These are phyloP conservation scores for Ligustrum vulgare DNA, from an alignment of 257 asterid genomes.

Conservation along the genomic window DNA sequence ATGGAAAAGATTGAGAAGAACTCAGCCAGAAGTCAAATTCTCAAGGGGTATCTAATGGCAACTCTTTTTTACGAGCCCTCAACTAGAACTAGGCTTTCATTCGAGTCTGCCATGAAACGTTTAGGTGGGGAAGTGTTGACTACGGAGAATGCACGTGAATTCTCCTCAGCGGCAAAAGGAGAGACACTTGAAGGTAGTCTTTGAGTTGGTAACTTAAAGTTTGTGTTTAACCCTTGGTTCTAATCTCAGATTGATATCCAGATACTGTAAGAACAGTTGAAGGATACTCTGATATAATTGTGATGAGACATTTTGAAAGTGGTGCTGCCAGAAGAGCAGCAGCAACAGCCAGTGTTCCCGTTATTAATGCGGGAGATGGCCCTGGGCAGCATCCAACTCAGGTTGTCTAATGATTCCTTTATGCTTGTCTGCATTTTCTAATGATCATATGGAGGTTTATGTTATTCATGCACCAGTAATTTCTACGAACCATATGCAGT, in stretches of 20 bases:
- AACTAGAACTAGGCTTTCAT: conserved; percentile 91
- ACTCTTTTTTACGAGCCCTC: conserved; percentile 94
- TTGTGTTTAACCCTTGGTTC: background rate
- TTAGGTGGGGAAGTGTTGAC: conserved; percentile 86
- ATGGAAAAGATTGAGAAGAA: conserved; percentile 89
- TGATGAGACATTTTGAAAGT: conserved; percentile 96
- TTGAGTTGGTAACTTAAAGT: conserved; percentile 5
- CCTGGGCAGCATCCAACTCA: conserved; percentile 98
- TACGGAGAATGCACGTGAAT: conserved; percentile 91
- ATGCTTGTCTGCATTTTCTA: no score
- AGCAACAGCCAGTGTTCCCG: conserved; percentile 68
- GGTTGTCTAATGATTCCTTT: conserved; percentile 34
- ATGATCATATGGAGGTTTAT: no score
- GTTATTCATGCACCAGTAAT: no score
- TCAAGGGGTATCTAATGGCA: conserved; percentile 87
- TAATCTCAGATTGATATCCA: conserved; percentile 30
- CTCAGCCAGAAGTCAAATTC: conserved; percentile 62
- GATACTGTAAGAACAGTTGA: conserved; percentile 89
- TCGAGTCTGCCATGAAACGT: conserved; percentile 96
- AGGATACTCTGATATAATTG: conserved; percentile 87
- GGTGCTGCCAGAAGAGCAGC: conserved; percentile 97
- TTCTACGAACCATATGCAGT: no score
- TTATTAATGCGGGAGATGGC: conserved; percentile 97
- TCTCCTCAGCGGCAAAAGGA: conserved; percentile 96
- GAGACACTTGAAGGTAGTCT: conserved; percentile 90